These are phyloP conservation scores for Malus orientalis DNA, from an alignment of 306 rosid genomes.

Conservation along the genomic window DNA sequence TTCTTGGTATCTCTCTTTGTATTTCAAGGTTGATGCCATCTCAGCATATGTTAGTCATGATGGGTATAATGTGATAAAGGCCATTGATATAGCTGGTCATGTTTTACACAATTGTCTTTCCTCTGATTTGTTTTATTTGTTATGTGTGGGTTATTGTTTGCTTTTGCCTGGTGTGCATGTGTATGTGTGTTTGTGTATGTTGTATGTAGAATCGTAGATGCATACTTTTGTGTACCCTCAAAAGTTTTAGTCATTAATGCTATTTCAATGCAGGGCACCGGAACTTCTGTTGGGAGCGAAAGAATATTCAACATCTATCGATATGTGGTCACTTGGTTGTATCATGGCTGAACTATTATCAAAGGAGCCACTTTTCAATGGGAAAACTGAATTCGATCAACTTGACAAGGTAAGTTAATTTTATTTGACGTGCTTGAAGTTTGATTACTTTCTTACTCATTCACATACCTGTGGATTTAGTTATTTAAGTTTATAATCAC, in stretches of 20 bases:
- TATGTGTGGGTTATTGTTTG: not conserved
- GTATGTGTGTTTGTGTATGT: not conserved
- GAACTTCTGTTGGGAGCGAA: conserved; percentile 85
- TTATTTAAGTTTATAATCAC: not conserved
- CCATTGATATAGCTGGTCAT: not conserved
- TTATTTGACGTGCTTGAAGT: not conserved
- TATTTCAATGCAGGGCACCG: conserved; percentile 70
- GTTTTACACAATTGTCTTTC: not conserved
- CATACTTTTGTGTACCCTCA: not conserved
- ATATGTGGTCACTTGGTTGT: conserved; percentile 99
- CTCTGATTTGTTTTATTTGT: not conserved
- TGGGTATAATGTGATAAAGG: not conserved
- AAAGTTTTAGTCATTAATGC: not conserved
- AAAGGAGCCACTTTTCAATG: conserved; percentile 87
- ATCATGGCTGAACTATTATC: conserved; percentile 97
- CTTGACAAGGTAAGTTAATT: conserved; percentile 72
- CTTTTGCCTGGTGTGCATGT: not conserved
- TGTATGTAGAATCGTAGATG: not conserved
- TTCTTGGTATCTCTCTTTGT: not conserved
- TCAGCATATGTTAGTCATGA: not conserved
- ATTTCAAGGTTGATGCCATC: not conserved
- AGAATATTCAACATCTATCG: conserved; percentile 90
- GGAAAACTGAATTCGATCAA: conserved; percentile 92
- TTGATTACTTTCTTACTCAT: not conserved
- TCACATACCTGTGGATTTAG: not conserved